Conservation (phyloP, 352 stramenopile genomes). For the Globisporangium recalcitrans region DNA sequence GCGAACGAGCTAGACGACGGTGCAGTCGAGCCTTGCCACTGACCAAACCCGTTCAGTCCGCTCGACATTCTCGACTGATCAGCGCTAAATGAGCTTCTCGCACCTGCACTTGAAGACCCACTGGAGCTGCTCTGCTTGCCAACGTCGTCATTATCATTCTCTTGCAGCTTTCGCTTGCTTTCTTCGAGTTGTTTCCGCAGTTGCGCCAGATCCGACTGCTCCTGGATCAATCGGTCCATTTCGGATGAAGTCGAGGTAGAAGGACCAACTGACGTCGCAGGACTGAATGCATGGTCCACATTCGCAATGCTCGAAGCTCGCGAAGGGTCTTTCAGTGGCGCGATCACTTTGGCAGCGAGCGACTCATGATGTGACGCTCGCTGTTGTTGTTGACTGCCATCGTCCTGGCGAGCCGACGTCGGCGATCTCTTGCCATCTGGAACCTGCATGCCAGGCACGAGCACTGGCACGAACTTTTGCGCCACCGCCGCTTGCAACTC, state of each 20-base stretch:
- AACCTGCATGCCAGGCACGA: conserved; percentile 41
- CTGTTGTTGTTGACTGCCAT: background rate
- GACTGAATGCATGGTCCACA: background rate
- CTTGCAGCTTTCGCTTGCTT: conserved; percentile 54
- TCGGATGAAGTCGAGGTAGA: conserved; percentile 29
- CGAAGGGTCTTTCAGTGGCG: conserved; percentile 25
- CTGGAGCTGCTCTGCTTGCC: background rate
- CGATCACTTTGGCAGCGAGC: conserved; percentile 35
- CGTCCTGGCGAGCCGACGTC: background rate
- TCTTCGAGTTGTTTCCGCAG: conserved; percentile 63
- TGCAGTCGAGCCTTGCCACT: conserved; percentile 11
- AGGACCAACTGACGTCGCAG: background rate
- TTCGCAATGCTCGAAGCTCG: background rate
- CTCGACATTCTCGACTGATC: conserved; percentile 6
- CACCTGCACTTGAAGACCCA: background rate
- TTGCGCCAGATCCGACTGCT: conserved; percentile 60
- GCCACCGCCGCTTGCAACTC: conserved; percentile 11
- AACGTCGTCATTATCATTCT: conserved; percentile 17
- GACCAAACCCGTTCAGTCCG: conserved; percentile 2
- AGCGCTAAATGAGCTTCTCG: conserved; percentile 1
- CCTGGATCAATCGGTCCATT: conserved; percentile 59
- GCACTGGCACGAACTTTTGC: conserved; percentile 40
- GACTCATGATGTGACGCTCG: conserved; percentile 15
- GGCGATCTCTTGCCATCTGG: conserved; percentile 19
- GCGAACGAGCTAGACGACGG: background rate